These are phyloP conservation scores for Lentinula edodes DNA, from an alignment of 768 basidiomycete genomes.

Conservation along the genomic window DNA sequence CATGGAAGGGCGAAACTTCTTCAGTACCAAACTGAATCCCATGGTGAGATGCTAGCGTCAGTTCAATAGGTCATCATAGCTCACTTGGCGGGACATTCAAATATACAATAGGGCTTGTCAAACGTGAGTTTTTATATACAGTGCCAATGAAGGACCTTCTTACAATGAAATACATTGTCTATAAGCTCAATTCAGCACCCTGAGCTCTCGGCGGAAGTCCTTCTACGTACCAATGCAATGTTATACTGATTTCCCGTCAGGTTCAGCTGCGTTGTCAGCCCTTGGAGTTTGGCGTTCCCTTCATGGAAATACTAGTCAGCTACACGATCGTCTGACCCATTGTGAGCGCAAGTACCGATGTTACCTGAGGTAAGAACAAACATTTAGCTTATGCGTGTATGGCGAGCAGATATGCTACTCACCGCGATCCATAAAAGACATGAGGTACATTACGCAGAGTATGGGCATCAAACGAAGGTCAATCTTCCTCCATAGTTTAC, in stretches of 20 bases:
- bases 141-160: slow-evolving; percentile 13
- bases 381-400: neutral
- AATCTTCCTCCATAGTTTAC: slow-evolving; percentile 50
- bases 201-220: neutral
- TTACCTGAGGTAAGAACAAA: slow-evolving; percentile 33
- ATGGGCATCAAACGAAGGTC: slow-evolving; percentile 56
- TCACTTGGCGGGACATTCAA: slow-evolving; percentile 70
- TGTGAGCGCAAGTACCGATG: slow-evolving; percentile 34
- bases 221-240: slow-evolving; percentile 48
- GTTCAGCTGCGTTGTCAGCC: slow-evolving; percentile 48
- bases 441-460: slow-evolving; percentile 52
- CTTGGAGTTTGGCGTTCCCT: slow-evolving; percentile 66
- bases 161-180: slow-evolving; percentile 74
- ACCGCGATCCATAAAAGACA: slow-evolving; percentile 64
- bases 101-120: slow-evolving; percentile 52
- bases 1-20: slow-evolving; percentile 61
- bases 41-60: neutral
- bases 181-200: neutral
- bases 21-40: slow-evolving; percentile 34
- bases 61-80: slow-evolving; percentile 8
- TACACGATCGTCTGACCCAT: neutral
- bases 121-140: neutral
- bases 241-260: slow-evolving; percentile 60
- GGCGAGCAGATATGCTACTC: slow-evolving; percentile 7
- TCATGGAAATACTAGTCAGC: slow-evolving; percentile 12